A percentile compares a stretch with the other conserved stretches of the same genome.
These are phyloP conservation scores for Fermentozyma sake DNA, from an alignment of 1,139 yeast genomes.

Conservation along the genomic window DNA sequence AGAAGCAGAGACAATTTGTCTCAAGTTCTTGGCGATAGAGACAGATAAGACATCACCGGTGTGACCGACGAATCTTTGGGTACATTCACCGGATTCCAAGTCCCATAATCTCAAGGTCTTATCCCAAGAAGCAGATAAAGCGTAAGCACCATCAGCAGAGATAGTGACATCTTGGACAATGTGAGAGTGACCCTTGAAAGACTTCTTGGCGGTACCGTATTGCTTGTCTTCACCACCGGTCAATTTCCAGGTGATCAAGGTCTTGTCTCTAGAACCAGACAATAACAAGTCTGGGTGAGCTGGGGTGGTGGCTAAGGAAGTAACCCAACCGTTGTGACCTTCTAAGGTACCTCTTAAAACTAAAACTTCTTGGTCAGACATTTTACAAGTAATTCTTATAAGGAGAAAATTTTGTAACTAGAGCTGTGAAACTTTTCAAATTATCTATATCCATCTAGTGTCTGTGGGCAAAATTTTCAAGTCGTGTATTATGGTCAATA, in stretches of 20 bases:
- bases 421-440: too few species aligned
- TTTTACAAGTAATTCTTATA: too few species aligned
- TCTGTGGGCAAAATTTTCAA: too few species aligned
- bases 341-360: slow-evolving; percentile 99
- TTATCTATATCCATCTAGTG: too few species aligned
- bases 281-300: slow-evolving; percentile 97
- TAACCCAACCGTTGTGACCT: slow-evolving; percentile 88
- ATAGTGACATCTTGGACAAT: slow-evolving; percentile 97
- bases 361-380: slow-evolving; percentile 88
- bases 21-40: slow-evolving; percentile 93
- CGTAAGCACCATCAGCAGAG: slow-evolving; percentile 98
- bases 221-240: slow-evolving; percentile 93
- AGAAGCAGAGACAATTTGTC: slow-evolving; percentile 98
- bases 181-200: slow-evolving; percentile 98
- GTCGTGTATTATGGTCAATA: too few species aligned
- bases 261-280: slow-evolving; percentile 99
- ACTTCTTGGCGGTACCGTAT: slow-evolving; percentile 98
- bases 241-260: slow-evolving; percentile 97
- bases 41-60: slow-evolving; percentile 95
- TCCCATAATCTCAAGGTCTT: slow-evolving; percentile 99
- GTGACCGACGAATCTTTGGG: slow-evolving; percentile 98
- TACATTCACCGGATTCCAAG: slow-evolving; percentile 89
- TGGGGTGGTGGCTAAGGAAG: slow-evolving; percentile 97
- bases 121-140: slow-evolving; percentile 99
- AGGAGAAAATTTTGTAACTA: too few species aligned